A percentile compares a stretch with the other conserved stretches of the same genome.
These are phyloP conservation scores for Solanum clarkiae DNA, from an alignment of 257 asterid genomes.

Conservation along the genomic window DNA sequence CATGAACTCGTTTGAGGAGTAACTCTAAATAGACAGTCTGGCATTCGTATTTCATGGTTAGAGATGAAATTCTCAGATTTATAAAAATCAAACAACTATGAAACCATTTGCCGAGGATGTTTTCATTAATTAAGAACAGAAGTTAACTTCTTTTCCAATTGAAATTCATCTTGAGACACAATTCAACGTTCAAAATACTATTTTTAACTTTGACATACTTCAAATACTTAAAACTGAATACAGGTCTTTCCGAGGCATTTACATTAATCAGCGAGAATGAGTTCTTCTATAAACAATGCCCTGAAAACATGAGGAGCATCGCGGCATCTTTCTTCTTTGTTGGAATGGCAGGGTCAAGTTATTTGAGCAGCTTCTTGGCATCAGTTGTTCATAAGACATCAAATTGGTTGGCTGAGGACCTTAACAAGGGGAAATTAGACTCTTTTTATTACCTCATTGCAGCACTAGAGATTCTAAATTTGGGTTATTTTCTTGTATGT, in stretches of 20 bases:
- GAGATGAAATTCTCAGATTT: not conserved
- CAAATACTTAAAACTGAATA: not conserved
- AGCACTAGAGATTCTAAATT: conserved; percentile 11
- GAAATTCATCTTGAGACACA: not conserved
- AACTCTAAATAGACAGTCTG: not conserved
- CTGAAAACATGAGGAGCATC: conserved; percentile 30
- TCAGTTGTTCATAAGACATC: conserved; percentile 13
- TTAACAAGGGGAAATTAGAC: conserved; percentile 10
- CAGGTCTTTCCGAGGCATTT: conserved; percentile 15
- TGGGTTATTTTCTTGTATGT: conserved; percentile 11
- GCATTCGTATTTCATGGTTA: not conserved
- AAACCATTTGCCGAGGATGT: not conserved
- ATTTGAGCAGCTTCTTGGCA: conserved; percentile 8
- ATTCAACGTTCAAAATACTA: not conserved
- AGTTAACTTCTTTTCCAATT: not conserved
- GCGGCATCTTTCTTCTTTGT: conserved; percentile 14
- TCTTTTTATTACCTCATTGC: conserved; percentile 15
- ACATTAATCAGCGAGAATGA: conserved; percentile 10
- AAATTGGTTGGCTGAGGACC: conserved; percentile 12
- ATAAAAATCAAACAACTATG: not conserved
- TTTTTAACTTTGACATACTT: not conserved
- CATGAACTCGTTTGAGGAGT: not conserved
- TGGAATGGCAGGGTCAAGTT: conserved; percentile 9
- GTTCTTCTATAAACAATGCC: conserved; percentile 18
- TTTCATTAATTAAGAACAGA: not conserved